Percentiles rank a stretch among this genome's conserved stretches.
Evolutionary conservation across 148 eudicot genomes (phyloP).

Genomic region (Silene conica): DNA sequence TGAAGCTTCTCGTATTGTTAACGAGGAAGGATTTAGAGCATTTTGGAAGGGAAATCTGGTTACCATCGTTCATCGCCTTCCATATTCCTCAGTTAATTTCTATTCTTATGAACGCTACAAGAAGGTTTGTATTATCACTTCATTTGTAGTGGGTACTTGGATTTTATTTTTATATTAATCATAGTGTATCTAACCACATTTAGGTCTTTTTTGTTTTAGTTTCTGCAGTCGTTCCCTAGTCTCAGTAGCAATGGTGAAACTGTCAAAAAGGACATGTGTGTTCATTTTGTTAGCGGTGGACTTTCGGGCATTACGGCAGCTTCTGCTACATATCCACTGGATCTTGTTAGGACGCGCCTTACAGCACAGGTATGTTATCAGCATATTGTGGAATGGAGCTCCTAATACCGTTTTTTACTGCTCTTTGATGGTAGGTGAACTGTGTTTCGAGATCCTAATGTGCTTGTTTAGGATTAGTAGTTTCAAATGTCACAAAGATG

Average conservation of each 20-base stretch:
- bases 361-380: conserved; percentile 52
- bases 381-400: neutral
- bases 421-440: neutral
- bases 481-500: neutral
- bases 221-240: conserved; percentile 47
- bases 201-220: conserved; percentile 25
- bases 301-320: conserved; percentile 87
- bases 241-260: conserved; percentile 36
- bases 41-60: conserved; percentile 94
- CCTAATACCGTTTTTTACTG: neutral
- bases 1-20: conserved; percentile 64
- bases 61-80: conserved; percentile 82
- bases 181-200: neutral
- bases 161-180: neutral
- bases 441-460: neutral
- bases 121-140: conserved; percentile 46
- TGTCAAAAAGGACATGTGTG: conserved; percentile 36
- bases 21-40: conserved; percentile 81
- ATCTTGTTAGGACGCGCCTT: conserved; percentile 67
- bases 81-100: conserved; percentile 78
- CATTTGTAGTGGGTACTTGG: neutral
- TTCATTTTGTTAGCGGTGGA: conserved; percentile 78
- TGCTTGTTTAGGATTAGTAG: neutral
- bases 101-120: conserved; percentile 75
- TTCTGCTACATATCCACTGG: conserved; percentile 59